Conservation (phyloP, 2,329 filamentous ascomycete species). For the Xylariaceae sp. region DNA sequence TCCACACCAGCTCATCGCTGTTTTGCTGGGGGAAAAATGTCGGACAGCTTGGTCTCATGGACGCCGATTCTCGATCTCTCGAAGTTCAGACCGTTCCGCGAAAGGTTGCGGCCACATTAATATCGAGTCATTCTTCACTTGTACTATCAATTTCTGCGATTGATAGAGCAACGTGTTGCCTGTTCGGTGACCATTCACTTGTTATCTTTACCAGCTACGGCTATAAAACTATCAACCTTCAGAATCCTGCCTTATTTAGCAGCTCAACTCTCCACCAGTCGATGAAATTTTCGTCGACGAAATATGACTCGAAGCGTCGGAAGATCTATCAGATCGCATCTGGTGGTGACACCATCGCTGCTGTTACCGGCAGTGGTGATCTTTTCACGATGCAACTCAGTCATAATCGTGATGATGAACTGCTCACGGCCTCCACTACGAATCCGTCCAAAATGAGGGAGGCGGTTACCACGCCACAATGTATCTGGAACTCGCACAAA, state of each 20-base stretch:
- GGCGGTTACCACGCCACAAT: conserved; percentile 69
- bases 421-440: conserved; percentile 68
- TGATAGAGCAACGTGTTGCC: conserved; percentile 78
- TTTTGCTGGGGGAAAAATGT: conserved; percentile 96
- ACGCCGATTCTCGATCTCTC: conserved; percentile 87
- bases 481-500: conserved; percentile 86
- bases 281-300: conserved; percentile 58
- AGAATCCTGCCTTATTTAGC: conserved; percentile 62
- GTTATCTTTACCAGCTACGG: conserved; percentile 95
- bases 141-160: conserved; percentile 72
- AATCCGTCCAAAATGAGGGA: conserved; percentile 87
- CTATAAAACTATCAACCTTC: conserved; percentile 85
- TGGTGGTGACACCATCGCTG: conserved; percentile 87
- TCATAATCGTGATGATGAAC: conserved; percentile 57
- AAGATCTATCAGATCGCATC: conserved; percentile 72
- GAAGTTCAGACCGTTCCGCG: conserved; percentile 77
- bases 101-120: conserved; percentile 81
- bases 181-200: conserved; percentile 82
- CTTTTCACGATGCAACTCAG: conserved; percentile 80
- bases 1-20: conserved; percentile 72
- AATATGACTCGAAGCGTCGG: conserved; percentile 59
- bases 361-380: conserved; percentile 77
- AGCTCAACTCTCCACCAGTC: conserved; percentile 56
- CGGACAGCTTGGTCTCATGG: conserved; percentile 88
- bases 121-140: conserved; percentile 61